Evolutionary conservation across 1,284 basidiomycete genomes (phyloP).

Genomic region (Trametes polyzona): DNA sequence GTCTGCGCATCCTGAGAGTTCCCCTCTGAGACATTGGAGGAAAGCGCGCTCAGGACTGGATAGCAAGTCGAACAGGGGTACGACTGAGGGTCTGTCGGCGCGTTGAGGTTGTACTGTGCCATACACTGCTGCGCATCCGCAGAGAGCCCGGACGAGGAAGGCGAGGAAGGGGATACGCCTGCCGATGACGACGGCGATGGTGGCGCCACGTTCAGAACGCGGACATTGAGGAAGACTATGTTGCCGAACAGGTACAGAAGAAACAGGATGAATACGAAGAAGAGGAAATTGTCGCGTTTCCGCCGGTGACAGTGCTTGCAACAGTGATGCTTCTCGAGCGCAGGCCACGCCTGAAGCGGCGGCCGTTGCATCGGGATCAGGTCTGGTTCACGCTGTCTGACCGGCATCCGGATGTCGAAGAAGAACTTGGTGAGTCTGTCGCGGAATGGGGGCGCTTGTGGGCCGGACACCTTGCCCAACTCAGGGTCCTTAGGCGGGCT

Average conservation of each 20-base stretch:
- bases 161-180: constrained; percentile 25
- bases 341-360: constrained; percentile 39
- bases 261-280: constrained; percentile 41
- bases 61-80: constrained; percentile 57
- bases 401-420: constrained; percentile 40
- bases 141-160: constrained; percentile 34
- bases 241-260: constrained; percentile 50
- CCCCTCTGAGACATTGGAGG: constrained; percentile 39
- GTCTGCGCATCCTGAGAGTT: constrained; percentile 39
- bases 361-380: constrained; percentile 35
- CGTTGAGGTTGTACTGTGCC: constrained; percentile 51
- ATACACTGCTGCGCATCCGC: constrained; percentile 48
- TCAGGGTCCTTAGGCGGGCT: constrained; percentile 18
- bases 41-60: constrained; percentile 43
- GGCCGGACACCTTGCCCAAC: constrained; percentile 13
- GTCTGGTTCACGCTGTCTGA: constrained; percentile 30
- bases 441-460: constrained; percentile 25
- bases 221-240: constrained; percentile 44
- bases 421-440: constrained; percentile 43
- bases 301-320: constrained; percentile 37
- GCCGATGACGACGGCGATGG: constrained; percentile 12
- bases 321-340: constrained; percentile 44
- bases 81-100: constrained; percentile 44
- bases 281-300: constrained; percentile 35
- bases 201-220: constrained; percentile 33